Evolutionary conservation across 495 filamentous ascomycete species (phyloP), one percentile per base, ranked within the genome.

Genomic region (Podospora sp.): DNA sequence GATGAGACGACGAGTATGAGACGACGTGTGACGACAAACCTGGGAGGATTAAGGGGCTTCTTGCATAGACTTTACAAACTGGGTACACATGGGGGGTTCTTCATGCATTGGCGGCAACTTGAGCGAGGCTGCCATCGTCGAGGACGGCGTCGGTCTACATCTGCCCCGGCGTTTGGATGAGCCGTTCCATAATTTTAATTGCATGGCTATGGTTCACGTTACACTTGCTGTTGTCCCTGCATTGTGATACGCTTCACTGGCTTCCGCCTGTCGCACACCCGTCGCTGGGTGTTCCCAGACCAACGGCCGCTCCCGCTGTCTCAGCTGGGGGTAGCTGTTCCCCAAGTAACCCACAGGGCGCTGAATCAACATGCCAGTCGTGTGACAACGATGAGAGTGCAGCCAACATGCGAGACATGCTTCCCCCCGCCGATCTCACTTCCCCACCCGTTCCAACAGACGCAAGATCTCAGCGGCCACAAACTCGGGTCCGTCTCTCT

Each of bases 401-500:
- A n/a, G 52, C 52, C 21, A 29, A 21, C 18, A 49, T 40, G n/a
- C 29, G n/a, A 62, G 20, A 40, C 33, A 29, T 60, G 16, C 33
- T 16, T 6, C 25, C 3, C 22, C 26, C 27, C 12, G 9, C 6
- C 9, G 21, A 24, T 60, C 33, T 59, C 50, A 6, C 2, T 27
- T 21, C 27, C 21, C 20, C 71, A 25, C 40, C 7, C 33, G 18
- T 21, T 70, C 29, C 29, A 87, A 60, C 50, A 88, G 58, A 5
- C 69, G 72, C 58, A 71, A 68, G n/a, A 84, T 71, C 69, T 87
- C 80, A 36, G 69, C 71, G 0, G 80, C 81, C 18, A 90, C 88
- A 69, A 88, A 81, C n/a, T 55, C 72, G 21, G 87, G 87, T 64
- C 85, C 81, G 68, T 90, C 87, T 68, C 73, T 84, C 69, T 89